Evolutionary conservation across 306 rosid genomes (phyloP), one percentile per base, ranked within the genome.

Genomic region (Argentina anserina): DNA sequence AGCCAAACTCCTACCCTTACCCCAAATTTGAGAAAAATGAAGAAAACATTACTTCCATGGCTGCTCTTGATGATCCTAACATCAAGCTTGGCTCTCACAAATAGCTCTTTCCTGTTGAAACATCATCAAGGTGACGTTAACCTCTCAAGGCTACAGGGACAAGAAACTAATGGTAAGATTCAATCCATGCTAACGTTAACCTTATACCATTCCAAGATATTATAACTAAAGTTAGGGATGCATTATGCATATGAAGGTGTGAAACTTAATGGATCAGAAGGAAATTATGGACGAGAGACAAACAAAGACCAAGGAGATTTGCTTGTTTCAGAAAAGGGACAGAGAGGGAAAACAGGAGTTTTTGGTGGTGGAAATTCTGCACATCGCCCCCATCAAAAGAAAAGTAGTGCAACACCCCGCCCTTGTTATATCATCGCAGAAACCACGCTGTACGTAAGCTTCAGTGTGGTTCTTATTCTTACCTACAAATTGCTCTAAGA

Each of bases 341-440:
- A 67, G 0, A 79, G 26, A 74, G 76, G 83, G n/a, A 79, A 74
- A 13, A 9, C 45, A 2, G 81, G 76, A 14, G 15, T 43, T 46
- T 17, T 47, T 9, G 83, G 83, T 18, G 67, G 83, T 15, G 72
- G 36, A 31, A 26, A 74, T 63, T 6, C 62, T 61, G 62, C 21
- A 25, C 79, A 50, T 21, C 56, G 42, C 9, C 73, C 69, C 3
- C 72, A 2, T 60, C 37, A 23, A 23, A 3, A 31, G 0, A 74
- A 1, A 39, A 59, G 59, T 20, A 50, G 61, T 20, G 67, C 76
- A 21, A 64, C 76, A 29, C 41, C 67, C 23, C 70, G 15, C 23
- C 69, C 12, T 5, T n/a, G n/a, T n/a, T 31, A 50, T 49, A 13
- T 53, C 67, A 23, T 61, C 71, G 39, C 72, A 23, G 62, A 53